Evolutionary conservation across 2,329 filamentous ascomycete genomes (phyloP), one percentile per base, ranked within the genome.

Genomic region (Penicillium sp.): DNA sequence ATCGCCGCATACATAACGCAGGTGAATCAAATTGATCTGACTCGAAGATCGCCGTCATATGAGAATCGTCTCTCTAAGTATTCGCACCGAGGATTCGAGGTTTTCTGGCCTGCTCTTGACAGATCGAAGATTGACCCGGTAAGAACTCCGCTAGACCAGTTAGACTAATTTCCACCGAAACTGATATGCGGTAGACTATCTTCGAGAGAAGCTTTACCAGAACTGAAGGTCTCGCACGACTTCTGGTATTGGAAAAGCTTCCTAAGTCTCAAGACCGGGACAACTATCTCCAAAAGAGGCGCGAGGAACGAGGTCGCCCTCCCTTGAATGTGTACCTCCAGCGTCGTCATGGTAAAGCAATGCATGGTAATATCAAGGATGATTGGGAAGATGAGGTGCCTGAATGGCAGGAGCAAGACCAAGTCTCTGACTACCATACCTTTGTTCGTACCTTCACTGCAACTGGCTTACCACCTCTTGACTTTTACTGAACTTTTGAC

Each of bases 41-140:
- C 84, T 4, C 83, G 91, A 18, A 84, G 91, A 39, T 93, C 89
- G 16, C 90, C 90, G 0, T 94, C 90, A 0, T 96, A 96, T 62
- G 91, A 96, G 67, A 95, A 90, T 61, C 85, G 91, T 9, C 79
- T 95, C 11, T 90, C 89, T 14, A 95, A 95, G 70, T 93, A 96
- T 70, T 89, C 88, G 13, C 89, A 89, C 66, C 80, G 90, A 40
- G 89, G 90, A 14, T 96, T 96, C 60, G 91, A 96, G 71, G 84
- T 93, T 0, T 88, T 89, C 69, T 96, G 89, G 85, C 81, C 87
- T 1, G 79, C 84, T 9, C 78, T 95, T 13, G 87, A 94, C 58
- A 84, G 90, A 16, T 82, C 83, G n/a, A 82, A 83, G 10, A 77
- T 96, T 50, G 90, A 96, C 63, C 91, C 91, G 11, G 70, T 72